phyloP scores from a whole-genome alignment of 176 grass and related monocot species.

The Triticum monococcum region DNA sequence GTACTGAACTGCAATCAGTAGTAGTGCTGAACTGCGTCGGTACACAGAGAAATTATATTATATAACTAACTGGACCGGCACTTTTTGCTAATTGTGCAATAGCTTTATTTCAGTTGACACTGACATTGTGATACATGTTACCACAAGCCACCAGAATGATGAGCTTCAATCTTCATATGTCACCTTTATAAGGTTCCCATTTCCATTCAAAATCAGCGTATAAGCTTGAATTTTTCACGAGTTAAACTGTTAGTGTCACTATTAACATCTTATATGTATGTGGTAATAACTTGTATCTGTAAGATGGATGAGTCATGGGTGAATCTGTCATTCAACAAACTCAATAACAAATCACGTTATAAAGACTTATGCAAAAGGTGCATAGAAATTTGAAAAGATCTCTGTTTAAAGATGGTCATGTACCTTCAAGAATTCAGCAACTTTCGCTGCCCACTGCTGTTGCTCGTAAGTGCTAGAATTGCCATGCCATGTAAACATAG shows the following conservation, averaged over 20 bases:
- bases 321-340: background rate
- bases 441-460: conserved; percentile 80
- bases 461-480: conserved; percentile 85
- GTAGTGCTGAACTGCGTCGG: background rate
- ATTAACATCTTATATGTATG: background rate
- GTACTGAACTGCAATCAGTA: background rate
- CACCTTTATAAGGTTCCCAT: background rate
- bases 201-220: background rate
- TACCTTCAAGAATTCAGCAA: conserved; percentile 95
- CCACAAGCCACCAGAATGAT: background rate
- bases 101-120: background rate
- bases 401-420: background rate
- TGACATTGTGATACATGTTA: background rate
- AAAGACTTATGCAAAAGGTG: background rate
- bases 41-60: background rate
- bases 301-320: background rate
- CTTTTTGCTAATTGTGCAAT: background rate
- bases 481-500: conserved; percentile 88
- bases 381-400: conserved; percentile 11
- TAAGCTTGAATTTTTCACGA: background rate
- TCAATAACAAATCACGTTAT: background rate
- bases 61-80: background rate
- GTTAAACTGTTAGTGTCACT: background rate
- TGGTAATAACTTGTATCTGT: background rate
- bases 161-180: background rate